Evolutionary conservation across 129 eudicot species (phyloP), one percentile per base, ranked within the genome.

Genomic region (Flaveria brownii): DNA sequence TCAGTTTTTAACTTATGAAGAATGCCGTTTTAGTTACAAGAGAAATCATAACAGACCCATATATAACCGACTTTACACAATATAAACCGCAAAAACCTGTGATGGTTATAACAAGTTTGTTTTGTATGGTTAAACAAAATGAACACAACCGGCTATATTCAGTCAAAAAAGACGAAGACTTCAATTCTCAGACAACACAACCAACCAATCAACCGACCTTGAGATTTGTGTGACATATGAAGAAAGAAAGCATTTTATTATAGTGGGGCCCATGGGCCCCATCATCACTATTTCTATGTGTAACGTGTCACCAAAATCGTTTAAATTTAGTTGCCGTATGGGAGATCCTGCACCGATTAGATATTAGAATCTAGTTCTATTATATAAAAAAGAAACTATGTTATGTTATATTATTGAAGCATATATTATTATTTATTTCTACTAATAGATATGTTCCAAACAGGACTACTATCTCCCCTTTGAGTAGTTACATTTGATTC

Each of bases 241-340:
- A 20, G 22, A 20, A 20, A 20, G 22, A 20, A 20, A 46, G 18
- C 64, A 55, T 45, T 49, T 75, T 5, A 41, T 43, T 17, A 20
- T 16, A 16, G 23, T n/a, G n/a, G 45, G 43, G 39, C 39, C 39
- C 6, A 3, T 25, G 25, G 63, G 36, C 63, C 72, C 80, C 51
- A 47, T 76, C 39, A 55, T 36, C 51, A 33, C 76, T 41, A 66
- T 42, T 77, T 77, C 30, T 77, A 68, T 43, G 51, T 26, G 61
- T 68, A 68, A 69, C 75, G 69, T 68, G 81, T 41, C 76, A 68
- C 70, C 70, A 25, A 9, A 39, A 26, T 18, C 20, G 43, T 16
- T 49, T 15, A 68, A 76, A 68, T 18, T 67, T 42, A 15, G 55
- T 39, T 63, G 23, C 62, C 72, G 23, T 13, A 30, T 5, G 15